phyloP scores from a whole-genome alignment of 768 basidiomycete species.

The Trametes elegans region DNA sequence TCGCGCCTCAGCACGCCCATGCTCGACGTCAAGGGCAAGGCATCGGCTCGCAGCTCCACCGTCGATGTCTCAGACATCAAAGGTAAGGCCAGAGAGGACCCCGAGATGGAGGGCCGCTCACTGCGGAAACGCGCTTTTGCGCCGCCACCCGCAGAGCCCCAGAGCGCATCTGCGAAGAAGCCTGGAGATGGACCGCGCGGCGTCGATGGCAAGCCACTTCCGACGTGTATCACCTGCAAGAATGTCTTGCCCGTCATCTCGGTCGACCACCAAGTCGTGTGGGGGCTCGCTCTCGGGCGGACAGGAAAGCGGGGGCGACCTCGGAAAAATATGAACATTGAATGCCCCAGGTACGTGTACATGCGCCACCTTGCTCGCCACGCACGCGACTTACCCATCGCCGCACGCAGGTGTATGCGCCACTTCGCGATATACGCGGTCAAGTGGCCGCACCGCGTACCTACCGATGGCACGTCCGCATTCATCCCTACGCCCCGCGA shows the following conservation, averaged over 20 bases:
- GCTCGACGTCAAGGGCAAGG: constrained; percentile 21
- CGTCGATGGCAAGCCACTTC: constrained; percentile 63
- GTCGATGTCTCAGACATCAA: constrained; percentile 15
- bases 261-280: constrained; percentile 71
- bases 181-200: constrained; percentile 46
- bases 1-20: constrained; percentile 17
- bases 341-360: constrained; percentile 69
- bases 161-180: constrained; percentile 19
- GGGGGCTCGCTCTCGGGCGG: constrained; percentile 62
- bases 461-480: constrained; percentile 45
- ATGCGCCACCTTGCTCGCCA: background rate
- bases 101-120: constrained; percentile 24
- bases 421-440: constrained; percentile 75
- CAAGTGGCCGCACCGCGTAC: constrained; percentile 66
- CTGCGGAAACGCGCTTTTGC: constrained; percentile 22
- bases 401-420: constrained; percentile 61
- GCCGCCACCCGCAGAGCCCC: constrained; percentile 4
- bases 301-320: constrained; percentile 50
- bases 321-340: constrained; percentile 45
- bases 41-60: constrained; percentile 12
- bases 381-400: background rate
- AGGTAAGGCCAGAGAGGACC: constrained; percentile 17
- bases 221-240: constrained; percentile 68
- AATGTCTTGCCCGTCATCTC: constrained; percentile 75
- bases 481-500: constrained; percentile 46